Conservation (phyloP, 768 basidiomycete genomes). For the Xerocomellus chrysenteron region DNA sequence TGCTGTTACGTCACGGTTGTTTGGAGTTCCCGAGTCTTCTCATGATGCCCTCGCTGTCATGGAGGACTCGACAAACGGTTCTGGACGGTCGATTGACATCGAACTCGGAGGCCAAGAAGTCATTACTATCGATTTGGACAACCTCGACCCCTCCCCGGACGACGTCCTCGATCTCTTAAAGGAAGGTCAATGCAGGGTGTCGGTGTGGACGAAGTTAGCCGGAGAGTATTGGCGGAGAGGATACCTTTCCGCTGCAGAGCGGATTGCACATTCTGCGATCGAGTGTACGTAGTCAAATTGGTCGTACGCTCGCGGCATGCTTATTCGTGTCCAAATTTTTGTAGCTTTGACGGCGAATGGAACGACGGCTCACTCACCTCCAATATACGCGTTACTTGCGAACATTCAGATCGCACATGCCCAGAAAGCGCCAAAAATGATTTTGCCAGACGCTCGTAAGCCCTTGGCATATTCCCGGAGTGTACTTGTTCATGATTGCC, state of each 20-base stretch:
- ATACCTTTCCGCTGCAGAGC: conserved; percentile 72
- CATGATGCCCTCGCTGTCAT: conserved; percentile 6
- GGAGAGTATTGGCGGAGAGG: conserved; percentile 87
- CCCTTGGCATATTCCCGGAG: background rate
- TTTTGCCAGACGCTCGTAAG: conserved; percentile 73
- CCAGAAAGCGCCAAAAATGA: conserved; percentile 78
- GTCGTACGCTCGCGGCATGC: background rate
- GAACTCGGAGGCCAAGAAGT: conserved; percentile 82
- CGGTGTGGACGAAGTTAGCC: conserved; percentile 80
- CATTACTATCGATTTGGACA: conserved; percentile 86
- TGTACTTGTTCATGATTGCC: background rate
- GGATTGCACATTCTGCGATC: conserved; percentile 64
- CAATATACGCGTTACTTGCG: conserved; percentile 79
- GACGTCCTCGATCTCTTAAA: conserved; percentile 72
- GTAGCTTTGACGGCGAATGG: conserved; percentile 54
- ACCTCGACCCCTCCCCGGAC: conserved; percentile 76
- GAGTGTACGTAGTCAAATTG: conserved; percentile 50
- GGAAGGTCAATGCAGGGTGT: conserved; percentile 68
- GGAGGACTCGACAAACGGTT: conserved; percentile 15
- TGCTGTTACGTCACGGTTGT: too few species aligned
- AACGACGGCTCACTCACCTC: conserved; percentile 53
- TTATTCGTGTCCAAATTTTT: background rate
- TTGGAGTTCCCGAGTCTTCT: too few species aligned
- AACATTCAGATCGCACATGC: conserved; percentile 82
- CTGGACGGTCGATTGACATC: conserved; percentile 58